A percentile compares a stretch with the other conserved stretches of the same genome.
Evolutionary conservation across 306 rosid species (phyloP).

Genomic region (Dalbergia oliveri): DNA sequence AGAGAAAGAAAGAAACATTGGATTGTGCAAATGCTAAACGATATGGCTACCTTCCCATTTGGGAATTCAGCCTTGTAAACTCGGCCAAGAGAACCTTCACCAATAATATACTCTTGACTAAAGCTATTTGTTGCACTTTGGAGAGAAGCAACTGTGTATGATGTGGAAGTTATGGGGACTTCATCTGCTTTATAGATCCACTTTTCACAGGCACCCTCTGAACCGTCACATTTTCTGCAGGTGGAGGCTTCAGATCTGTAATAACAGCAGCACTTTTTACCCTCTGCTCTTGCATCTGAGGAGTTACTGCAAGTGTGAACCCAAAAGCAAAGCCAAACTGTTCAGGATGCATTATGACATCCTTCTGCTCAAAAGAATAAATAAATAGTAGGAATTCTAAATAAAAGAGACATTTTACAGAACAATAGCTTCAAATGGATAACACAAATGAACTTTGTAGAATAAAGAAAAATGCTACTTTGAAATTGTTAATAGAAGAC

Average conservation of each 20-base stretch:
- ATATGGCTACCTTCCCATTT: conserved; percentile 83
- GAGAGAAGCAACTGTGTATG: conserved; percentile 88
- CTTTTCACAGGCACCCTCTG: conserved; percentile 76
- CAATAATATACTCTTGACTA: conserved; percentile 88
- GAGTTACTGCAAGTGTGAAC: conserved; percentile 61
- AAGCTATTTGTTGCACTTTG: conserved; percentile 98
- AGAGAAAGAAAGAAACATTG: background rate
- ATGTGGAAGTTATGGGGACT: conserved; percentile 92
- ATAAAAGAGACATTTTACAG: background rate
- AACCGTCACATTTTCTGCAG: conserved; percentile 67
- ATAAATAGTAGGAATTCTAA: background rate
- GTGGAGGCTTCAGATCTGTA: conserved; percentile 86
- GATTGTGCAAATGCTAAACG: conserved; percentile 3
- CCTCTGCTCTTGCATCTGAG: conserved; percentile 85
- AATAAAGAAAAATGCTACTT: background rate
- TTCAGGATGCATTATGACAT: conserved; percentile 28
- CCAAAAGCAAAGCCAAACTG: conserved; percentile 19
- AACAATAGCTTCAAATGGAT: conserved; percentile 27
- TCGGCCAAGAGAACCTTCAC: conserved; percentile 99
- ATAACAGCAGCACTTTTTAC: conserved; percentile 64
- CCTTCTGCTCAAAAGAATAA: conserved; percentile 5
- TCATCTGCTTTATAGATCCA: conserved; percentile 80
- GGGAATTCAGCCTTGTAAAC: conserved; percentile 92
- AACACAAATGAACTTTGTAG: conserved; percentile 3
- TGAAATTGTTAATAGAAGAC: background rate